phyloP scores from a whole-genome alignment of 441 rosid species.

The Adansonia grandidieri region DNA sequence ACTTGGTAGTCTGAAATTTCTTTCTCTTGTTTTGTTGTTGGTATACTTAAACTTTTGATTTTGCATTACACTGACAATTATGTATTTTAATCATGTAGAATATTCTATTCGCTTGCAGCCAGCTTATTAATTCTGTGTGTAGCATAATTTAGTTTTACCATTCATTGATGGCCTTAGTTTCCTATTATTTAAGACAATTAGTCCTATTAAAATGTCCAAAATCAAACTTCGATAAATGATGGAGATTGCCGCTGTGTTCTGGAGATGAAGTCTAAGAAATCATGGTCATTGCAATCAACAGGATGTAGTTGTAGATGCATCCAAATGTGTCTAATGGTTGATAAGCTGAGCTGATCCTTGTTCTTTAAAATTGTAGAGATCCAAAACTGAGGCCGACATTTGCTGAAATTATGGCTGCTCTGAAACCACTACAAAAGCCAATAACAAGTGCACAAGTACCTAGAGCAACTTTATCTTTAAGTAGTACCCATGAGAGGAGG shows the following conservation, averaged over 20 bases:
- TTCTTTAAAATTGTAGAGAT: conserved; percentile 53
- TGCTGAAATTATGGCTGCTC: conserved; percentile 86
- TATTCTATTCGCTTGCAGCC: not conserved
- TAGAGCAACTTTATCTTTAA: conserved; percentile 42
- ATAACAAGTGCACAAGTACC: conserved; percentile 53
- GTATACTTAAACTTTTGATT: not conserved
- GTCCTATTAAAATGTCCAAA: not conserved
- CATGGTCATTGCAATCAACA: conserved; percentile 2
- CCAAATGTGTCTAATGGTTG: conserved; percentile 15
- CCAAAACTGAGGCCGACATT: conserved; percentile 88
- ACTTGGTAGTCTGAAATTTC: not conserved
- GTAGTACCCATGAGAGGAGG: conserved; percentile 35
- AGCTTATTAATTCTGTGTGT: not conserved
- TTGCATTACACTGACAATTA: not conserved
- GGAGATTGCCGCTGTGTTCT: not conserved
- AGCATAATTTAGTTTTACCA: not conserved
- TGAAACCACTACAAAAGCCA: conserved; percentile 90
- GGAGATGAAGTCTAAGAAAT: not conserved
- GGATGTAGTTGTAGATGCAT: conserved; percentile 10
- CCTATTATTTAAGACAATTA: not conserved
- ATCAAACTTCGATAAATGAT: not conserved
- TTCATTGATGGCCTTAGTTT: not conserved
- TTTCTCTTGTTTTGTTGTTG: not conserved
- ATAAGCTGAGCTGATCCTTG: conserved; percentile 25
- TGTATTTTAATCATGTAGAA: not conserved